Evolutionary conservation across 495 filamentous ascomycete species (phyloP), one percentile per base, ranked within the genome.

Genomic region (Symbiotaphrina buchneri): DNA sequence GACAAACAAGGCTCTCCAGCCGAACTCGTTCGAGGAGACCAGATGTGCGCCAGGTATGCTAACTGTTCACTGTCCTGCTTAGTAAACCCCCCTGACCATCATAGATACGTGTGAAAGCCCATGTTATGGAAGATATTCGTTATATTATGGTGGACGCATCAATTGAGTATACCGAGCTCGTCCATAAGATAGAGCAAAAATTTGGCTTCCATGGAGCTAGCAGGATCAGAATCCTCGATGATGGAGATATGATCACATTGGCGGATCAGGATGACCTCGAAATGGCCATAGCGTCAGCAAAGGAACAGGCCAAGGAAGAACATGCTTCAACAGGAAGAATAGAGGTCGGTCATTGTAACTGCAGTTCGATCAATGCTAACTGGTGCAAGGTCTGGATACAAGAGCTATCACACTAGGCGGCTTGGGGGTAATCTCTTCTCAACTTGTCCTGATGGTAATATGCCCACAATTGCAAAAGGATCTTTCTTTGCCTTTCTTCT

Each of bases 241-340:
- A 80, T 31, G 74, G 74, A 5, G 87, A 93, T 45, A 79, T 92
- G 74, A 85, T 97, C 48, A 93, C 82, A 8, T 72, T 97, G 70
- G 81, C 75, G 19, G 87, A 97, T 52, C 77, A 91, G 51, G 87
- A 97, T 44, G 87, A 97, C 59, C 51, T 94, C 40, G 83, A 94
- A 31, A 71, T 92, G 64, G 66, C 76, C 24, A 61, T 95, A 33
- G 56, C 54, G 44, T 56, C 53, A 3, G 70, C 73, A 19, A 74
- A 66, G 47, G 62, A 65, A 34, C 53, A 54, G 34, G 90, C 80
- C 18, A 61, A 59, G 54, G 68, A 67, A 47, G 77, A 85, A 42
- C 64, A 70, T 34, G 54, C 59, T 27, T 84, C 91, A 37, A 76
- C 83, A 58, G 84, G 82, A 19, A 95, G 93, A 66, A 71, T 95